Evolutionary conservation across 2,329 filamentous ascomycete species (phyloP).

Genomic region (Dothistroma pini): DNA sequence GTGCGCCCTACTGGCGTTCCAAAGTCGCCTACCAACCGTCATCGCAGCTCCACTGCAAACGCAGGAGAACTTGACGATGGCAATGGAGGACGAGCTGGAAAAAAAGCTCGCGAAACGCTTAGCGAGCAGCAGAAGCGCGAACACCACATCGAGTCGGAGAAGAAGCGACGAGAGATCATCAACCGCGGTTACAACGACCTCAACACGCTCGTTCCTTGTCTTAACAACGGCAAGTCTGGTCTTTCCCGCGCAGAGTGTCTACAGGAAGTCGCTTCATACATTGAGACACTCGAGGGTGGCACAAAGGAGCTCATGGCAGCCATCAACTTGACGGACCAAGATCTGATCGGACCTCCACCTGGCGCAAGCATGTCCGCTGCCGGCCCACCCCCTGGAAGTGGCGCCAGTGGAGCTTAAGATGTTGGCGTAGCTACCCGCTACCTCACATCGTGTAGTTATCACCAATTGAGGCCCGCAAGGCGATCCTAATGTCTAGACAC

Average conservation of each 20-base stretch:
- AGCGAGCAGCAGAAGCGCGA: conserved; percentile 76
- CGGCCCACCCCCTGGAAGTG: neutral
- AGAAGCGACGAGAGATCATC: conserved; percentile 78
- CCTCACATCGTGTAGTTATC: neutral
- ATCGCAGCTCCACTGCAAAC: neutral
- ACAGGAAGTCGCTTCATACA: conserved; percentile 69
- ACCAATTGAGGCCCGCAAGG: neutral
- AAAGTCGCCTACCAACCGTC: neutral
- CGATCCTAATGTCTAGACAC: neutral
- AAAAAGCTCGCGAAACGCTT: conserved; percentile 50
- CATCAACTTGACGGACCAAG: neutral
- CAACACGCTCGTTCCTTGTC: conserved; percentile 69
- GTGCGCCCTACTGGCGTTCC: neutral
- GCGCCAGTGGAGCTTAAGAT: neutral
- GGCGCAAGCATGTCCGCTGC: neutral
- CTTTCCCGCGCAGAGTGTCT: conserved; percentile 82
- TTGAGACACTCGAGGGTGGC: conserved; percentile 67
- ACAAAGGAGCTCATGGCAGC: conserved; percentile 47
- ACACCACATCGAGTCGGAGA: conserved; percentile 84
- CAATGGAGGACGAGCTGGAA: neutral
- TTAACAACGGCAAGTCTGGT: conserved; percentile 59
- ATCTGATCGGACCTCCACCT: neutral
- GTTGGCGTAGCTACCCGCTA: neutral
- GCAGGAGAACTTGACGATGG: conserved; percentile 4
- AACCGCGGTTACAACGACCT: conserved; percentile 79